Conservation (phyloP, 1,139 yeast species). For the Torulaspora pretoriensis region DNA sequence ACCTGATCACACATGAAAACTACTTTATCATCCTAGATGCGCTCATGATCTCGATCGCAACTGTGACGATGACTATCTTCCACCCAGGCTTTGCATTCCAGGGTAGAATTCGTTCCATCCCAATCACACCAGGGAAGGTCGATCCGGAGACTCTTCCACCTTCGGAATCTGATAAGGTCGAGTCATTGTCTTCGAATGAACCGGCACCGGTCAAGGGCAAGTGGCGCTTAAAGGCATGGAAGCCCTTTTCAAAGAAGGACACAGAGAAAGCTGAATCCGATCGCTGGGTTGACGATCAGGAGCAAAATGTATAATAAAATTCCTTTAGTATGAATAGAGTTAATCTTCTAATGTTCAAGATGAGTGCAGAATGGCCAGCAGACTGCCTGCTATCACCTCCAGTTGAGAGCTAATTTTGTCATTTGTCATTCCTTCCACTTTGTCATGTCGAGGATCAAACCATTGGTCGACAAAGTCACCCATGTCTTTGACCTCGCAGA, state of each 20-base stretch:
- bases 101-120: constrained; percentile 26
- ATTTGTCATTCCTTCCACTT: background rate
- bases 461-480: constrained; percentile 27
- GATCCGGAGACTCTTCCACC: constrained; percentile 18
- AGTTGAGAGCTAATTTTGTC: constrained; percentile 12
- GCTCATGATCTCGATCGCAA: constrained; percentile 54
- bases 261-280: background rate
- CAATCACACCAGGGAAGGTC: constrained; percentile 24
- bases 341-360: background rate
- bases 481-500: constrained; percentile 22
- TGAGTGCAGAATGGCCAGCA: constrained; percentile 13
- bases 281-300: background rate
- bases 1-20: constrained; percentile 63
- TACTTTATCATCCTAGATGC: constrained; percentile 77
- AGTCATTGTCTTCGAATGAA: constrained; percentile 1
- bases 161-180: background rate
- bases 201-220: background rate
- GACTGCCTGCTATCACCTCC: constrained; percentile 11
- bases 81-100: constrained; percentile 62
- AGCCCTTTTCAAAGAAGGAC: constrained; percentile 1
- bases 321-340: no score
- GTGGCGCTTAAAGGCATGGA: background rate
- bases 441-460: constrained; percentile 15
- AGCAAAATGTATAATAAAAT: background rate
- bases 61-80: constrained; percentile 47